Percentiles rank a stretch among this genome's conserved stretches.
Conservation (phyloP, 2,329 filamentous ascomycete species). For the Calycina marina region DNA sequence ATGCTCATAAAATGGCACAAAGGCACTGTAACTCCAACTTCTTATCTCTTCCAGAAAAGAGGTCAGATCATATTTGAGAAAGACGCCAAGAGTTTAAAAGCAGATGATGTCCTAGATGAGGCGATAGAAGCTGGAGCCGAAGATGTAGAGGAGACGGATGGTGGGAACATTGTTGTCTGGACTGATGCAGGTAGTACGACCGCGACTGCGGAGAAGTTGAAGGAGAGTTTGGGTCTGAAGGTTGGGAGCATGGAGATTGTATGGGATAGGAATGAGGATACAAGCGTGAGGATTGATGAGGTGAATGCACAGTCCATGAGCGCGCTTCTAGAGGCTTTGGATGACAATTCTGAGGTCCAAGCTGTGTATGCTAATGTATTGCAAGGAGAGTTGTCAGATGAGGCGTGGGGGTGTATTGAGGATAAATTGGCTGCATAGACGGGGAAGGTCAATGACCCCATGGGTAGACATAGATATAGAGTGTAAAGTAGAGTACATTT, state of each 20-base stretch:
- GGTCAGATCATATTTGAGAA: slow-evolving; percentile 59
- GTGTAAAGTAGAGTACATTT: slow-evolving; percentile 9
- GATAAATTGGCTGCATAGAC: slow-evolving; percentile 32
- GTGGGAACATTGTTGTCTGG: slow-evolving; percentile 58
- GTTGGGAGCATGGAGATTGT: slow-evolving; percentile 67
- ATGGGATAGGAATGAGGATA: slow-evolving; percentile 74
- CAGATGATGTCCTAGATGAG: slow-evolving; percentile 62
- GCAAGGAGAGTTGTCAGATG: slow-evolving; percentile 35
- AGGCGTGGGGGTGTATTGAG: slow-evolving; percentile 38
- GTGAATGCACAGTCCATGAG: slow-evolving; percentile 41
- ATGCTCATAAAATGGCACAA: slow-evolving; percentile 49
- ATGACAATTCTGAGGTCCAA: slow-evolving; percentile 60
- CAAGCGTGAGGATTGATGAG: slow-evolving; percentile 46
- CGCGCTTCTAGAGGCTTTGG: slow-evolving; percentile 42
- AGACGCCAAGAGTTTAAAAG: slow-evolving; percentile 31
- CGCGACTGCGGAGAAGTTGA: slow-evolving; percentile 47
- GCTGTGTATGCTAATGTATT: slow-evolving; percentile 62
- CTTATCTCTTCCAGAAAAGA: slow-evolving; percentile 72
- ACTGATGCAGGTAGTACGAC: slow-evolving; percentile 53
- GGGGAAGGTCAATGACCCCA: too few relatives aligned
- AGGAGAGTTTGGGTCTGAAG: slow-evolving; percentile 46
- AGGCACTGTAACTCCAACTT: slow-evolving; percentile 59
- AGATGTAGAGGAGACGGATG: slow-evolving; percentile 51
- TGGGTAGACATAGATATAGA: neutral
- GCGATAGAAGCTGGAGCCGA: slow-evolving; percentile 75